Conservation (phyloP, 2,329 filamentous ascomycete genomes). For the Arachnomyces sp. region DNA sequence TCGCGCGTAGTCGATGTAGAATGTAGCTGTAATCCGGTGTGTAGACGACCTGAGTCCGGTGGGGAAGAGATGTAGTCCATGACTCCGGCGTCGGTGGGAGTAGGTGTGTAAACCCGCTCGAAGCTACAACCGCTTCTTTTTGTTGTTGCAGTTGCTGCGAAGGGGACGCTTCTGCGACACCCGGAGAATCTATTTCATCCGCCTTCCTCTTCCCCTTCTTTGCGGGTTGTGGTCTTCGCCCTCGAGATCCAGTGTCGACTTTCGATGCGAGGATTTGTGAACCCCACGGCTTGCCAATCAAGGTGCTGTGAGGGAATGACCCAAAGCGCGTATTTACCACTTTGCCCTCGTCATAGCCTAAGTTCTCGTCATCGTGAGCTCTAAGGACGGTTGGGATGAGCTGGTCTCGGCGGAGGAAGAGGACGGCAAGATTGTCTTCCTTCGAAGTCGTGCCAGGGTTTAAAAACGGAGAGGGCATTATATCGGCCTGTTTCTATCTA, state of each 20-base stretch:
- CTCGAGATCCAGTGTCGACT: slow-evolving; percentile 85
- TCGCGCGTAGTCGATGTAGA: slow-evolving; percentile 40
- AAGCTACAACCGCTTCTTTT: slow-evolving; percentile 30
- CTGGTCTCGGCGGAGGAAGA: slow-evolving; percentile 83
- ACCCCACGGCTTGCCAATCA: slow-evolving; percentile 78
- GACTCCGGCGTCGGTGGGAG: slow-evolving; percentile 44
- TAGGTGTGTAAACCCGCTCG: slow-evolving; percentile 43
- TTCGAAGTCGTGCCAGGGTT: slow-evolving; percentile 57
- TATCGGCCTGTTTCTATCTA: not conserved
- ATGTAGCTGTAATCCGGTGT: slow-evolving; percentile 49
- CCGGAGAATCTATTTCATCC: slow-evolving; percentile 31
- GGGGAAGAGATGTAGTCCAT: slow-evolving; percentile 45
- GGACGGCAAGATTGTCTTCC: slow-evolving; percentile 64
- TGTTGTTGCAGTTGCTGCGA: slow-evolving; percentile 17
- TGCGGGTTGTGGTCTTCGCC: slow-evolving; percentile 56
- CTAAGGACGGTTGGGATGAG: slow-evolving; percentile 68
- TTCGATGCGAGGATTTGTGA: slow-evolving; percentile 83
- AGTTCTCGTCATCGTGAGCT: slow-evolving; percentile 53
- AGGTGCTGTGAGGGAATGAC: slow-evolving; percentile 73
- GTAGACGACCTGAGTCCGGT: slow-evolving; percentile 47
- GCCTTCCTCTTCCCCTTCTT: slow-evolving; percentile 37
- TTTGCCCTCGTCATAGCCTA: slow-evolving; percentile 68
- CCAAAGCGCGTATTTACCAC: slow-evolving; percentile 91
- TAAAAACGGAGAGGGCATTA: slow-evolving; percentile 66
- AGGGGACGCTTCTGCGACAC: slow-evolving; percentile 20